phyloP scores from a whole-genome alignment of 164 flowering plant genomes.

The Nymphaea colorata region DNA sequence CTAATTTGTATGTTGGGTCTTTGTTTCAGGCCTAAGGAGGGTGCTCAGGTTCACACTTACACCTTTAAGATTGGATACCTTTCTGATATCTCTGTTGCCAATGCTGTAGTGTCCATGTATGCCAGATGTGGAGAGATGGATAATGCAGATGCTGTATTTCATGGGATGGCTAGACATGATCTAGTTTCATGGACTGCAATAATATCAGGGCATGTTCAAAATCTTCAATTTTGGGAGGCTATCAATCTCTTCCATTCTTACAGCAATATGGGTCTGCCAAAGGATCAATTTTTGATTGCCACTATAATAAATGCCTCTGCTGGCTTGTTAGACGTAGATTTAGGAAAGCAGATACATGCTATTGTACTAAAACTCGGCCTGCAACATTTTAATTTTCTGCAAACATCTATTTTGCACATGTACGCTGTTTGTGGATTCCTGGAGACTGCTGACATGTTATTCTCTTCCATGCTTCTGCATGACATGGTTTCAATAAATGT shows the following conservation, averaged over 20 bases:
- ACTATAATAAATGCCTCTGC: slow-evolving; percentile 5
- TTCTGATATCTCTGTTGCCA: neutral
- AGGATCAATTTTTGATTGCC: slow-evolving; percentile 6
- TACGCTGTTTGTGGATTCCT: slow-evolving; percentile 4
- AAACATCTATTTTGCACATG: slow-evolving; percentile 7
- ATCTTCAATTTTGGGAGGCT: neutral
- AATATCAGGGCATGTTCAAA: neutral
- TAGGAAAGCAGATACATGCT: slow-evolving; percentile 9
- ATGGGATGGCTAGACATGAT: neutral
- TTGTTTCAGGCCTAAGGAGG: neutral
- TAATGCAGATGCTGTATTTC: neutral
- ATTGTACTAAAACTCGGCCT: slow-evolving; percentile 6
- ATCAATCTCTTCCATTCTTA: slow-evolving; percentile 2
- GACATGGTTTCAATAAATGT: slow-evolving; percentile 6
- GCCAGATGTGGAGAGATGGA: neutral
- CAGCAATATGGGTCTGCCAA: slow-evolving; percentile 2
- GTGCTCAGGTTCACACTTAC: neutral
- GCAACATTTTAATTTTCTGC: slow-evolving; percentile 2
- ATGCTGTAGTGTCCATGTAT: neutral
- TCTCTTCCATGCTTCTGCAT: slow-evolving; percentile 3
- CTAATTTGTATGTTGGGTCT: slow-evolving; percentile 1
- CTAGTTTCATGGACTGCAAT: slow-evolving; percentile 1
- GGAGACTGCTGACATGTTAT: neutral
- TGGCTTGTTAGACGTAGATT: neutral
- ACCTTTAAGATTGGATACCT: neutral